phyloP scores from a whole-genome alignment of 768 basidiomycete genomes.

The Hypsizygus marmoreus region DNA sequence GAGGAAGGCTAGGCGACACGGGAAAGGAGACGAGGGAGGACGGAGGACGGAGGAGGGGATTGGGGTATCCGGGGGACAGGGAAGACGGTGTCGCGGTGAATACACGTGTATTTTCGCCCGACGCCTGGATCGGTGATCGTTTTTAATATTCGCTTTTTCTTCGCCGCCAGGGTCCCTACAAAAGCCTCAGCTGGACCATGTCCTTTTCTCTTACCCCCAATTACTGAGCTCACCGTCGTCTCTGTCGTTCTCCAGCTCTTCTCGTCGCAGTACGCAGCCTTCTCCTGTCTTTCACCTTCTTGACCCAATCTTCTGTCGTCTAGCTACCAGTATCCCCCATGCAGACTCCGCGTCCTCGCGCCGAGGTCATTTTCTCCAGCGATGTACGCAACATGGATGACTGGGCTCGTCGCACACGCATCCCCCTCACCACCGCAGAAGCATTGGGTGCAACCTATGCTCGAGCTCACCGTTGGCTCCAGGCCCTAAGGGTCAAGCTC shows the following conservation, averaged over 20 bases:
- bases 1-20: not conserved
- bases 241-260: constrained; percentile 4
- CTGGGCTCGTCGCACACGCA: constrained; percentile 78
- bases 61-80: constrained; percentile 31
- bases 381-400: constrained; percentile 82
- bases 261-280: constrained; percentile 2
- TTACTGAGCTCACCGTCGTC: constrained; percentile 28
- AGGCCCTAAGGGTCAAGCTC: constrained; percentile 61
- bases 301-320: too few species aligned
- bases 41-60: constrained; percentile 10
- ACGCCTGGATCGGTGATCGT: constrained; percentile 48
- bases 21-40: not conserved
- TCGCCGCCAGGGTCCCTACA: constrained; percentile 55
- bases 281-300: constrained; percentile 6
- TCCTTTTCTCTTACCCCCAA: constrained; percentile 24
- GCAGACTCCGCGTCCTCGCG: constrained; percentile 33
- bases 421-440: constrained; percentile 82
- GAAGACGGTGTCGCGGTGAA: constrained; percentile 52
- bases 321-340: too few species aligned
- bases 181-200: constrained; percentile 39
- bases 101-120: constrained; percentile 81
- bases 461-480: constrained; percentile 76
- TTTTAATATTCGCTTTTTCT: constrained; percentile 53
- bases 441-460: constrained; percentile 81
- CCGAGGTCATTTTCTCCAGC: constrained; percentile 76